Evolutionary conservation across 345 rosid species (phyloP).

Genomic region (Dipteronia sinensis): DNA sequence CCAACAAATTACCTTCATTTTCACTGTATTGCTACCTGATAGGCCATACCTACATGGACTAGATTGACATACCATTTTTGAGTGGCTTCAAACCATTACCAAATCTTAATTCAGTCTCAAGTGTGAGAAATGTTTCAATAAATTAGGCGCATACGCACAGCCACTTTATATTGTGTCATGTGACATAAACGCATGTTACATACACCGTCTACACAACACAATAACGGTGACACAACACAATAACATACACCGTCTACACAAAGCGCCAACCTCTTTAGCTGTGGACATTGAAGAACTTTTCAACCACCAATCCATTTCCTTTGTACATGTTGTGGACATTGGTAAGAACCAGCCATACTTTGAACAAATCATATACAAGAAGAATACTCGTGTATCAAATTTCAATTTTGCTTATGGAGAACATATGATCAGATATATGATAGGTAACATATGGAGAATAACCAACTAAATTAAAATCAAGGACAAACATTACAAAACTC

Average conservation of each 20-base stretch:
- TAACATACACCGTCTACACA: too few relatives aligned
- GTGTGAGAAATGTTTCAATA: neutral
- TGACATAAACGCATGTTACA: too few relatives aligned
- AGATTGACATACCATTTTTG: conserved; percentile 7
- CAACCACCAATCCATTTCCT: too few relatives aligned
- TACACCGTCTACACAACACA: too few relatives aligned
- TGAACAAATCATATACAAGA: too few relatives aligned
- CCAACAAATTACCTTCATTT: conserved; percentile 11
- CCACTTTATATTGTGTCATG: too few relatives aligned
- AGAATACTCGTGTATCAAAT: too few relatives aligned
- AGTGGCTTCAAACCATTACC: conserved; percentile 17
- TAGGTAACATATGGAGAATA: neutral
- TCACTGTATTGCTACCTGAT: neutral
- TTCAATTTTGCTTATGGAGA: neutral
- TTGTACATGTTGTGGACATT: too few relatives aligned
- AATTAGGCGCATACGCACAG: neutral
- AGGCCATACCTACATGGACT: neutral
- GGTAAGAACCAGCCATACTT: too few relatives aligned
- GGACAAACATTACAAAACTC: conserved; percentile 30
- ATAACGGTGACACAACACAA: too few relatives aligned
- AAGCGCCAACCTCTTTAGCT: too few relatives aligned
- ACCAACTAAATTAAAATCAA: conserved; percentile 14
- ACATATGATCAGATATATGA: neutral
- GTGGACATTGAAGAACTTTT: neutral
- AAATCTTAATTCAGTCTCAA: neutral